Evolutionary conservation across 805 yeast species (phyloP), one percentile per base, ranked within the genome.

Genomic region (Wickerhamomyces hampshirensis): DNA sequence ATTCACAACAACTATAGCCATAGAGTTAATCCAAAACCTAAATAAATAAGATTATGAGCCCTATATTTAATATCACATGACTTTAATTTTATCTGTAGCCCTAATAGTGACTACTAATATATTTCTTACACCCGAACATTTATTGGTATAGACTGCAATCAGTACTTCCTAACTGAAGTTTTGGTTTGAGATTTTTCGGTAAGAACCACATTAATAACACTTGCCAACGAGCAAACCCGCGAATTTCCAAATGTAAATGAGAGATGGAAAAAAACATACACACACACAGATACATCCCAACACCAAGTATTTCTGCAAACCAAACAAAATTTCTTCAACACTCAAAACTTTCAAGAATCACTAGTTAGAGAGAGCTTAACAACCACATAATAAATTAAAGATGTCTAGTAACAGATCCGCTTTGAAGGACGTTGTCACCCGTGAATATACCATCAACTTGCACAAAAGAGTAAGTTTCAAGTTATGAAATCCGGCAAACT

Each of bases 401-500:
- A 68, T 68, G 73, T 69, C 73, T 57, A 68, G 68, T 40, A 53
- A 55, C 58, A 73, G 73, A 71, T 77, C 81, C 73, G 94, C 91
- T 73, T 77, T 88, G 70, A 84, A 85, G 77, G 98, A 93, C 89
- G 96, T 88, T 74, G 97, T 93, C 74, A 85, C 98, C 72, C 95
- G 99, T 75, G 99, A 93, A 78, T 93, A 93, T 87, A 93, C 98
- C 82, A 89, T 93, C 75, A 91, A 93, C 87, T 77, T 91, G 74
- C 96, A 88, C 95, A 91, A 88, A 75, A 88, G 98, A 77, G 95
- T 86, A 83, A 68, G 94, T 84, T 30, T 30, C 23, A 10, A 8
- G n/a, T 21, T 21, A 21, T 21, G 24, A 21, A n/a, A n/a, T n/a
- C n/a, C n/a, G n/a, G n/a, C n/a, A n/a, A n/a, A n/a, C n/a, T n/a